Evolutionary conservation across 139 green algal genomes (phyloP).

Genomic region (Pedinophyceae sp.): DNA sequence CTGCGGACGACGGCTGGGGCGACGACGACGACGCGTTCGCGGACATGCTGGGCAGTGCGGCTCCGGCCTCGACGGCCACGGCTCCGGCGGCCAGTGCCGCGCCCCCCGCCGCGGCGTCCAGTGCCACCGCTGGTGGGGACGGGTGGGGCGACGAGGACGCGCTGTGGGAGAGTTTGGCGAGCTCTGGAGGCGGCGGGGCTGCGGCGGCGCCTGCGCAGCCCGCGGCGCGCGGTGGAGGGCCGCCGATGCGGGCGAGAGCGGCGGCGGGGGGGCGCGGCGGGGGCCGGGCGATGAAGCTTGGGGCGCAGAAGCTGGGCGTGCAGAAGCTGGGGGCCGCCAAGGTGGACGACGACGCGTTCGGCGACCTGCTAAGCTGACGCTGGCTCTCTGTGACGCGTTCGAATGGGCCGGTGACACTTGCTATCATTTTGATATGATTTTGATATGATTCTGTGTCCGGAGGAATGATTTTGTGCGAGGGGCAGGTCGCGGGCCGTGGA

Average conservation of each 20-base stretch:
- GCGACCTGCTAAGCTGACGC: too few relatives aligned
- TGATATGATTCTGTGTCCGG: too few relatives aligned
- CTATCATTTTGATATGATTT: too few relatives aligned
- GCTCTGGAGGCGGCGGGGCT: not conserved
- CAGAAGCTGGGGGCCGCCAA: slow-evolving; percentile 7
- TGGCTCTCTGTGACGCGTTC: too few relatives aligned
- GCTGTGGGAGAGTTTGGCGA: too few relatives aligned
- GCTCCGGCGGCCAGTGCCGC: not conserved
- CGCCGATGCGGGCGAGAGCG: not conserved
- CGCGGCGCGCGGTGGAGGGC: too few relatives aligned
- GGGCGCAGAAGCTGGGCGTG: slow-evolving; percentile 19
- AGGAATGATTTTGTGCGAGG: too few relatives aligned
- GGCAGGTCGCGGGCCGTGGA: too few relatives aligned
- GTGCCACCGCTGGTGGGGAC: slow-evolving; percentile 4
- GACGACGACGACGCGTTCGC: slow-evolving; percentile 20
- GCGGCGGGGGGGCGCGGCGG: not conserved
- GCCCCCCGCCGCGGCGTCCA: not conserved
- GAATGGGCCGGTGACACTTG: too few relatives aligned
- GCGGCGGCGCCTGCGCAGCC: not conserved
- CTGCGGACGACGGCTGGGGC: slow-evolving; percentile 3
- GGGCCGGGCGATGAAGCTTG: slow-evolving; percentile 2
- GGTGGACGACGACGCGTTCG: too few relatives aligned
- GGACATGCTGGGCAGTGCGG: slow-evolving; percentile 14
- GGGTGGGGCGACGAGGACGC: not conserved
- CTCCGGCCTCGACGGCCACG: not conserved